Base-by-base conservation (phyloP, 768 basidiomycete species). In the Psilocybe cubensis region DNA sequence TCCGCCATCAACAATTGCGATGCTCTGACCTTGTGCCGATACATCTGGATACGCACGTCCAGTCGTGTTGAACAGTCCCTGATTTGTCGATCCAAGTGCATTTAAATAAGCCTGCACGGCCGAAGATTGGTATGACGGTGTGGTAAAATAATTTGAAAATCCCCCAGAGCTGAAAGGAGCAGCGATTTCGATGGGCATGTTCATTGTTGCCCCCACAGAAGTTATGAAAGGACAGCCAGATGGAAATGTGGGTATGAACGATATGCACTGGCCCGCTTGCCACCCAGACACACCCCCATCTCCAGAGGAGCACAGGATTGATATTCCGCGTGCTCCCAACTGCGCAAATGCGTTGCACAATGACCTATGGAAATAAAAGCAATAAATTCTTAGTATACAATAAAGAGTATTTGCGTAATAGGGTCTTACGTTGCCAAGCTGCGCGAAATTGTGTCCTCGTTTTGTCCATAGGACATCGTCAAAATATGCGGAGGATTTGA, bases 301-400 rank as follows among this genome's bases (percentile, higher is more conserved):
- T 12, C 88, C 87, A 24, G 82, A 82, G 17, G 79, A 74, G 68
- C 85, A 86, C n/a, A 84, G 59, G 5, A 89, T 49, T 1, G 85
- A 83, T 20, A 82, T 75, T 12, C 87, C 88, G 43, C 86, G 81
- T 11, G 80, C 75, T 17, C 85, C 85, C n/a, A 89, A 81, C 61
- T 78, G 60, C 0, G 79, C 83, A 53, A 74, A 75, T 52, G 79
- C 79, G 6, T 71, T 68, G 57, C 80, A 82, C 59, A 80, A 76
- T 18, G 75, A 66, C 18, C 54, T 64, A n/a, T 3, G 28, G 12
- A 20, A 27, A 50, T 27, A 4, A 35, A 4, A 43, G 29, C 25
- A 24, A 20, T 10, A n/a, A n/a, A n/a, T n/a, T n/a, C n/a, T n/a
- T n/a, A n/a, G n/a, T n/a, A n/a, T n/a, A n/a, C n/a, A n/a, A n/a